Evolutionary conservation across 139 green algal species (phyloP).

Genomic region (Axilococcus clingmanii): DNA sequence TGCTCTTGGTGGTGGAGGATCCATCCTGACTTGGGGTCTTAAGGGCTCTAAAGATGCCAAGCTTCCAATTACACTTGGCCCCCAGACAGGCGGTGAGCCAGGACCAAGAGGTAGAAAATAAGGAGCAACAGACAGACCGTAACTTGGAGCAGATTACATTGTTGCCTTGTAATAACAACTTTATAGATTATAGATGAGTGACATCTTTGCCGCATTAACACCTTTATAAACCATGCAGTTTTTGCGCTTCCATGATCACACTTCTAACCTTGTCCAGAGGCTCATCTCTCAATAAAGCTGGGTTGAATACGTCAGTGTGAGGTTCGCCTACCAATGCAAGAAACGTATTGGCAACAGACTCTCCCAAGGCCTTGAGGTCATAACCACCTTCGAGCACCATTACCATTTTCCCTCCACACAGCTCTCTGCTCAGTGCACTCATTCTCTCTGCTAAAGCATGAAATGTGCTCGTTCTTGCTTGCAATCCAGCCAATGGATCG

Average conservation of each 20-base stretch:
- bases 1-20: constrained; percentile 36
- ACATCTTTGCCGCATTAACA: too few relatives aligned
- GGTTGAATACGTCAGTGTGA: constrained; percentile 20
- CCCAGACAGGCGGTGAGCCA: constrained; percentile 38
- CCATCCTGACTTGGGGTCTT: constrained; percentile 60
- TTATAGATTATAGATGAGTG: background rate
- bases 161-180: background rate
- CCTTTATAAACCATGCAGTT: constrained; percentile 29
- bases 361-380: constrained; percentile 46
- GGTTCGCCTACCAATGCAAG: constrained; percentile 41
- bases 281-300: constrained; percentile 35
- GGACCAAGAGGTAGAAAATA: constrained; percentile 22
- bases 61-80: constrained; percentile 86
- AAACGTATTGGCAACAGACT: constrained; percentile 65
- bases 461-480: constrained; percentile 65
- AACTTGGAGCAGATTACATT: background rate
- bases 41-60: constrained; percentile 59
- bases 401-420: constrained; percentile 61
- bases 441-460: constrained; percentile 35
- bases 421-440: constrained; percentile 34
- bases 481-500: constrained; percentile 73
- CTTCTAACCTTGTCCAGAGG: constrained; percentile 29
- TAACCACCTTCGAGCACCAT: constrained; percentile 86
- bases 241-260: constrained; percentile 21
- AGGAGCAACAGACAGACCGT: too few relatives aligned